Base-by-base conservation (phyloP, 345 rosid genomes). In the Populus euphratica region DNA sequence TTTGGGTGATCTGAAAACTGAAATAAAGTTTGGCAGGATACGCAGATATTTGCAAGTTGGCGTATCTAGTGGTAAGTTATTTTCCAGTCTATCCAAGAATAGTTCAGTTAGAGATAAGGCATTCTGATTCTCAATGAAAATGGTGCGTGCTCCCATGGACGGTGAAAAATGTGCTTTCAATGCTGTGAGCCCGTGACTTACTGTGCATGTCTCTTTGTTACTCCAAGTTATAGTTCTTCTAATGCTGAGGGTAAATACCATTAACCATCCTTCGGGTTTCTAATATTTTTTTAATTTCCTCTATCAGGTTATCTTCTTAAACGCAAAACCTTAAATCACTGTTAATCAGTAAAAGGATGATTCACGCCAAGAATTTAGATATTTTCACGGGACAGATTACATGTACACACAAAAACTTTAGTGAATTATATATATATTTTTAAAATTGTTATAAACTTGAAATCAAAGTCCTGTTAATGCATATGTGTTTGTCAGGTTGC, bases 141-240 rank as follows among this genome's bases (percentile, higher is more conserved):
- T 76, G 78, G 68, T 21, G 66, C 50, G 81, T 70, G 83, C 81
- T 83, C 88, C 86, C 75, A 17, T 62, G 62, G 50, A 35, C 8
- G 31, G 52, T 47, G 70, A 56, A 77, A 64, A 27, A 23, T 72
- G 54, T 44, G 54, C 73, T 38, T 62, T 77, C 49, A 36, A 21
- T 71, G 75, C 21, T 69, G 33, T 69, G 69, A 41, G 41, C 74
- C 18, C 38, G 20, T 77, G 74, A 35, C 47, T 52, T 68, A 14
- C 35, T 76, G 43, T 81, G 9, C 36, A n/a, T 7, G 1, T 47
- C 70, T 44, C 74, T 68, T 11, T 68, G 65, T 54, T 44, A 18
- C 63, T 59, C 63, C 63, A 56, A 18, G 25, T 44, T 64, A 36
- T 52, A 8, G 16, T 4, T 21, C 44, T n/a, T 69, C 33, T 16